Base-by-base conservation (phyloP, 768 basidiomycete species). In the Amanita fuliginea region DNA sequence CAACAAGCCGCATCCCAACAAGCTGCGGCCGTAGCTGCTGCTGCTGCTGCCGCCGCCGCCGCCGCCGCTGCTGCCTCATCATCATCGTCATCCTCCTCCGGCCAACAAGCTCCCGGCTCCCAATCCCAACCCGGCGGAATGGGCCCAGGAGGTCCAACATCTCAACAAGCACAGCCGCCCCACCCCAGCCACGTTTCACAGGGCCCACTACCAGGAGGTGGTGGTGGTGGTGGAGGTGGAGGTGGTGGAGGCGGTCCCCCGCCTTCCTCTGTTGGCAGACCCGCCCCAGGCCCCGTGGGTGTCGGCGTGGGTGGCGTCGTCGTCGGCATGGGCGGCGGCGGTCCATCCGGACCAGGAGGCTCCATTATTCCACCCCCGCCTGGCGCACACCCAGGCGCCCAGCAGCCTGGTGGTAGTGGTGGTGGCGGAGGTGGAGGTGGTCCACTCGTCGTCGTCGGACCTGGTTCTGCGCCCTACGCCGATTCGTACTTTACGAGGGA, bases 1-100 rank as follows among this genome's bases (percentile, higher is more conserved):
- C 55, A 54, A 34, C 48, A 43, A 26, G 46, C 28, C 57, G 66
- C 35, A 50, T 58, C 42, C 54, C 62, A 24, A 47, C 64, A 11
- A 57, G 62, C 36, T 46, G 57, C 39, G 9, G 50, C 54, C n/a
- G 32, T 13, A 0, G 32, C 32, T 32, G 32, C 32, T 5, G 32
- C 32, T 13, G 32, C 32, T 6, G 32, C 32, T 3, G 32, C 32
- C 2, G 32, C 32, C 2, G 32, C 28, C 4, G 22, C n/a, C 24
- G 24, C 24, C 24, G 24, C 30, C 30, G 30, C 30, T n/a, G n/a
- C n/a, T n/a, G n/a, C n/a, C n/a, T n/a, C n/a, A n/a, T n/a, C n/a
- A n/a, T n/a, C n/a, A n/a, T n/a, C n/a, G n/a, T n/a, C n/a, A n/a
- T n/a, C n/a, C 2, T 11, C 28, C 32, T 32, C 32, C 13, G 40